Evolutionary conservation across 306 rosid genomes (phyloP).

Genomic region (Canavalia gladiata): DNA sequence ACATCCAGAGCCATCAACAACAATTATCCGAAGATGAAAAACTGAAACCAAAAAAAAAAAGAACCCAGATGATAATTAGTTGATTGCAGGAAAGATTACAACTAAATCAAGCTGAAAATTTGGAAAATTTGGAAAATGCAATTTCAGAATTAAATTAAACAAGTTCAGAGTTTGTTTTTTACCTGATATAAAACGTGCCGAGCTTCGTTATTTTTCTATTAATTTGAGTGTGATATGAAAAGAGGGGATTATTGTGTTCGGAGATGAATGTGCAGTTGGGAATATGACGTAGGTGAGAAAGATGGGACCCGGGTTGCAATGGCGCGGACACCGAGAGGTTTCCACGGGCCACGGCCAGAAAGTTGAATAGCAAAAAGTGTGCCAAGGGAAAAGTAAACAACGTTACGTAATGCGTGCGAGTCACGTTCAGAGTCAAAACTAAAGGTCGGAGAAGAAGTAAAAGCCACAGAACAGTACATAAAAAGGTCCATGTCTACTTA

Average conservation of each 20-base stretch:
- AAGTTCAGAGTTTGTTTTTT: neutral
- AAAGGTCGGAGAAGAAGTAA: neutral
- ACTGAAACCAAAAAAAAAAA: neutral
- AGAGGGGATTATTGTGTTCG: neutral
- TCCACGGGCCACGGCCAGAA: slow-evolving; percentile 31
- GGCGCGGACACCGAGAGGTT: slow-evolving; percentile 47
- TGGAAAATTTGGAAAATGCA: neutral
- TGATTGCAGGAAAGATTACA: neutral
- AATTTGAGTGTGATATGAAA: neutral
- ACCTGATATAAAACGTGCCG: slow-evolving; percentile 42
- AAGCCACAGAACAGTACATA: neutral
- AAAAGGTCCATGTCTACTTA: too few relatives aligned
- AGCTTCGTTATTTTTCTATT: neutral
- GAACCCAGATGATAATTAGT: neutral
- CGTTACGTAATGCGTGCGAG: neutral
- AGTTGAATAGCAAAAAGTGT: slow-evolving; percentile 40
- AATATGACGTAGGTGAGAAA: slow-evolving; percentile 7
- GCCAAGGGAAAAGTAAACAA: neutral
- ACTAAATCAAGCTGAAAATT: slow-evolving; percentile 2
- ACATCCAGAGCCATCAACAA: slow-evolving; percentile 35
- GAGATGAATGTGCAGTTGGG: slow-evolving; percentile 17
- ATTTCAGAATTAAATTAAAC: neutral
- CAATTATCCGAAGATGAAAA: slow-evolving; percentile 23
- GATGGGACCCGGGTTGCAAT: slow-evolving; percentile 31
- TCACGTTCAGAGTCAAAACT: slow-evolving; percentile 44